Percentiles rank a stretch among this genome's conserved stretches.
phyloP scores from a whole-genome alignment of 345 rosid species.

The Eucalyptus melliodora region DNA sequence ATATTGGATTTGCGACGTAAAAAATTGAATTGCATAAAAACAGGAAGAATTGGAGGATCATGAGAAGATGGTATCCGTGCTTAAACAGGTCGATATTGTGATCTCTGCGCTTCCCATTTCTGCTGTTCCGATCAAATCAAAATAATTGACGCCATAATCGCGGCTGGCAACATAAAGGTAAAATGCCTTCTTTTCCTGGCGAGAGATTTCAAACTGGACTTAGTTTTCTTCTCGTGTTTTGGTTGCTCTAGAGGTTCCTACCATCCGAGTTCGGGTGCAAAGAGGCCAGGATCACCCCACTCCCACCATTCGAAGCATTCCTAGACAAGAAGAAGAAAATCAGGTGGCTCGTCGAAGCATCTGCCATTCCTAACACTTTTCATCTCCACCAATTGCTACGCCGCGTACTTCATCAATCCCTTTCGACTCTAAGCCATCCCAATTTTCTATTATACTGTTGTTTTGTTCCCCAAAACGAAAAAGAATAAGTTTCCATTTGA shows the following conservation, averaged over 20 bases:
- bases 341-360: constrained; percentile 22
- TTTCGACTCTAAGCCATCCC: too few species aligned
- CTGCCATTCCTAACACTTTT: constrained; percentile 26
- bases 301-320: constrained; percentile 20
- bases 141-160: not conserved
- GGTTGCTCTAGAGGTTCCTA: constrained; percentile 15
- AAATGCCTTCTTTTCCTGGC: too few species aligned
- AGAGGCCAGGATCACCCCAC: constrained; percentile 10
- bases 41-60: constrained; percentile 29
- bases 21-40: not conserved
- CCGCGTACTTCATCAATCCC: not conserved
- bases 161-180: not conserved
- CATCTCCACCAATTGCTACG: constrained; percentile 6
- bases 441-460: too few species aligned
- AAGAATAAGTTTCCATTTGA: too few species aligned
- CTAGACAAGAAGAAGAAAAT: constrained; percentile 20
- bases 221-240: not conserved
- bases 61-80: constrained; percentile 11
- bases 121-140: not conserved
- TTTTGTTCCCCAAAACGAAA: too few species aligned
- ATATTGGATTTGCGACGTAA: not conserved
- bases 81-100: constrained; percentile 22
- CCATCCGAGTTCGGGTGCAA: constrained; percentile 34
- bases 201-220: too few species aligned
- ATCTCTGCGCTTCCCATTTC: constrained; percentile 8